Base-by-base conservation (phyloP, 2,329 filamentous ascomycete species). In the Corinectria fuckeliana region DNA sequence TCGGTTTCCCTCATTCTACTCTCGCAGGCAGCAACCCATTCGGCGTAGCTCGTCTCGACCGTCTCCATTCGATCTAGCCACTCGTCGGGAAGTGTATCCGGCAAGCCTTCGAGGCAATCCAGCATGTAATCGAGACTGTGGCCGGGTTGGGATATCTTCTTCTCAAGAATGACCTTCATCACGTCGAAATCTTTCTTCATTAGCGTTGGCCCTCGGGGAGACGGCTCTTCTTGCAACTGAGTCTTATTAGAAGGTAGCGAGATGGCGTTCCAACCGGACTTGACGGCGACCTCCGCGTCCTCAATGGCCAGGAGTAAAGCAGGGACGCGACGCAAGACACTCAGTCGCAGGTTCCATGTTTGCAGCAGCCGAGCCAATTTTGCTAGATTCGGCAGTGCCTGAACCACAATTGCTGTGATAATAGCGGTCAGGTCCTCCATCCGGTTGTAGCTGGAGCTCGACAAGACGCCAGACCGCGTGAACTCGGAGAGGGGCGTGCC, bases 351-450 rank as follows among this genome's bases (percentile, higher is more conserved):
- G 23, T 84, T 88, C 95, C 95, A 99, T 2, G 84, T 83, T 56
- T 88, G 85, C 49, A 98, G 80, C n/a, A 96, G 77, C 8, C 85
- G 83, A 54, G 87, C 88, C 20, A 99, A 77, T 54, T 85, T 88
- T 9, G 92, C 90, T 39, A 97, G 78, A 59, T 91, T 89, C 1
- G 95, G 95, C 18, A 99, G 82, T 3, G 92, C 88, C 71, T 95
- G 91, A n/a, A 99, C 78, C 16, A 97, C 91, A 30, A 94, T 96
- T 25, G 93, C 91, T 1, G 95, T 97, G 56, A 98, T 85, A 45
- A 98, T 84, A 21, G 94, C 92, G 8, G 92, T 93, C 69, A 97
- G 87, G 74, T 98, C 95, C 68, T 95, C 93, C 81, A 98, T 86
- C 61, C 85, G 88, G 62, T 85, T 85, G 75, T 91, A 91, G 47